Evolutionary conservation across 2,329 filamentous ascomycete genomes (phyloP).

Genomic region (Penicillium sp.): DNA sequence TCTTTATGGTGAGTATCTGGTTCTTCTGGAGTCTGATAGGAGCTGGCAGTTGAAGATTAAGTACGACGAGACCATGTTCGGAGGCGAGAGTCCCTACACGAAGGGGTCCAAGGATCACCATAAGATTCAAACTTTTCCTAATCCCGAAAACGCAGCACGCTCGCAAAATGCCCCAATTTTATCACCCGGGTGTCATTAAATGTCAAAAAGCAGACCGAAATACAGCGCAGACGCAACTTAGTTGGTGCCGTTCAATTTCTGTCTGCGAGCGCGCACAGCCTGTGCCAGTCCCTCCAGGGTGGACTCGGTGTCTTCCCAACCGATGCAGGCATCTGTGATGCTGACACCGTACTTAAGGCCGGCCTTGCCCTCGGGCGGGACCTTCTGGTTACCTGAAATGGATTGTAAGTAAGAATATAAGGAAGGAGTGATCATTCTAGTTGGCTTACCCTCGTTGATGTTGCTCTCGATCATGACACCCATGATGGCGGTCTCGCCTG

Average conservation of each 20-base stretch:
- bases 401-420: constrained; percentile 6
- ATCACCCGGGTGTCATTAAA: constrained; percentile 7
- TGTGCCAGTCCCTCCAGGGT: constrained; percentile 75
- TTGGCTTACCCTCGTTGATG: constrained; percentile 75
- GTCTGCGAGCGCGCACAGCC: constrained; percentile 72
- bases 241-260: constrained; percentile 34
- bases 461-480: constrained; percentile 99
- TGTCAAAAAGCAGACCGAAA: constrained; percentile 7
- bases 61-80: too few relatives aligned
- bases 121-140: constrained; percentile 11
- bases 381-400: constrained; percentile 74
- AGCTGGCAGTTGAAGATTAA: too few relatives aligned
- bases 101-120: not conserved
- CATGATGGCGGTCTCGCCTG: constrained; percentile 83
- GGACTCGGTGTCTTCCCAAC: constrained; percentile 82
- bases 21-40: too few relatives aligned
- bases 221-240: constrained; percentile 7
- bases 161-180: constrained; percentile 9
- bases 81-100: too few relatives aligned
- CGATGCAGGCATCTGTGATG: constrained; percentile 96
- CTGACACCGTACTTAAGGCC: constrained; percentile 90
- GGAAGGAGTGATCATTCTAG: not conserved
- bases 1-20: too few relatives aligned
- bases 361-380: constrained; percentile 77
- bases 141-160: constrained; percentile 7